phyloP scores from a whole-genome alignment of 2,329 filamentous ascomycete genomes.

The Meredithiella fracta region DNA sequence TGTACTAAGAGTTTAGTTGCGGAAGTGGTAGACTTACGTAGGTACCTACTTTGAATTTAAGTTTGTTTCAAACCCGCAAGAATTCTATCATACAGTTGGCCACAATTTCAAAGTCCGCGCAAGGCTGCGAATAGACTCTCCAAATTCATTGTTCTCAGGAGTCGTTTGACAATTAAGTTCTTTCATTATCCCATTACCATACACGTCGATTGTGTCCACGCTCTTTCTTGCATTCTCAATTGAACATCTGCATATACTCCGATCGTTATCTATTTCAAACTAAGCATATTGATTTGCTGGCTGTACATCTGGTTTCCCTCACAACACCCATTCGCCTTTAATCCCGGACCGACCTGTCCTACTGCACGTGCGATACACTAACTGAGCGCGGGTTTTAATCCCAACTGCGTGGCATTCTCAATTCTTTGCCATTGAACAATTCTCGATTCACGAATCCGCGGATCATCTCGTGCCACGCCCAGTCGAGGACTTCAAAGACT shows the following conservation, averaged over 20 bases:
- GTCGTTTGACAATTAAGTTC: neutral
- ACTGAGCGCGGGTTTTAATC: constrained; percentile 2
- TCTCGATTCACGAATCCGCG: neutral
- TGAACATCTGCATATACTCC: too few relatives aligned
- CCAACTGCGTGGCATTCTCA: neutral
- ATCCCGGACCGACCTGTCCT: neutral
- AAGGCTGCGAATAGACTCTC: constrained; percentile 2
- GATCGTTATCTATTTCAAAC: too few relatives aligned
- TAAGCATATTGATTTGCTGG: too few relatives aligned
- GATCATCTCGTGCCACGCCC: too few relatives aligned
- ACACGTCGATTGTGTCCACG: too few relatives aligned
- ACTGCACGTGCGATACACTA: neutral
- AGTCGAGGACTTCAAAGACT: too few relatives aligned
- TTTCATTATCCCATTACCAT: neutral
- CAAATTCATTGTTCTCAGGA: too few relatives aligned
- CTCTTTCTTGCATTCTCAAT: too few relatives aligned
- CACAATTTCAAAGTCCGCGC: neutral
- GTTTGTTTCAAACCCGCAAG: neutral
- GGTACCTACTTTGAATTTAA: too few relatives aligned
- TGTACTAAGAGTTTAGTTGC: neutral
- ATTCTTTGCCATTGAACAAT: neutral
- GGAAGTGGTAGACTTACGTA: too few relatives aligned
- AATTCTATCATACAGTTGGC: too few relatives aligned
- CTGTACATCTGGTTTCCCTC: neutral
- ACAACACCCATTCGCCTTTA: neutral